Percentiles rank a stretch among this genome's conserved stretches.
phyloP scores from a whole-genome alignment of 176 grass and related monocot species.

The Oryza meridionalis region DNA sequence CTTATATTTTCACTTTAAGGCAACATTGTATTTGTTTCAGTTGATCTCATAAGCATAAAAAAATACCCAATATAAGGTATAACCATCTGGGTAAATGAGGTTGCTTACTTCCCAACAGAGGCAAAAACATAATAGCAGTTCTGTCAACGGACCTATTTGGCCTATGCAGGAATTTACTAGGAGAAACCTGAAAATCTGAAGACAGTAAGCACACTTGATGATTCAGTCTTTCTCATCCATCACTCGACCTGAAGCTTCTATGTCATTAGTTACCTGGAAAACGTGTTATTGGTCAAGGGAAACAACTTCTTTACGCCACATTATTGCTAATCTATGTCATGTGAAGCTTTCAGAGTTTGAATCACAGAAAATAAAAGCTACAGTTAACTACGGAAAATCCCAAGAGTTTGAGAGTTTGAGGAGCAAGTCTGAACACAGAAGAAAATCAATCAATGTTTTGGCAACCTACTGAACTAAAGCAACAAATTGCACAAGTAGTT shows the following conservation, averaged over 20 bases:
- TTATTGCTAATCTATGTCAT: constrained; percentile 3
- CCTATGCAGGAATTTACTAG: constrained; percentile 11
- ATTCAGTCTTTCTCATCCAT: constrained; percentile 83
- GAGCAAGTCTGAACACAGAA: constrained; percentile 11
- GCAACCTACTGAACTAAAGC: not conserved
- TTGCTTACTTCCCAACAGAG: no score
- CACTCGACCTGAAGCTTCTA: constrained; percentile 53
- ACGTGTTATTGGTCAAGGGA: constrained; percentile 69
- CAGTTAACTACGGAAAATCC: not conserved
- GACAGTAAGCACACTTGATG: constrained; percentile 26
- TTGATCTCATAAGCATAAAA: not conserved
- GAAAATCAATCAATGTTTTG: not conserved
- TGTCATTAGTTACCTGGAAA: constrained; percentile 70
- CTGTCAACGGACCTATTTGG: not conserved
- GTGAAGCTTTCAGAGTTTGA: constrained; percentile 6
- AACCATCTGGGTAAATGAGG: no score
- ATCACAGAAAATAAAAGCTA: not conserved
- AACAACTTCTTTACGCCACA: constrained; percentile 20
- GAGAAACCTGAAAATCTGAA: constrained; percentile 27
- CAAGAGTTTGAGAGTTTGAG: constrained; percentile 21
- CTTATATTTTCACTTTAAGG: not conserved
- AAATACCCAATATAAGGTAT: not conserved
- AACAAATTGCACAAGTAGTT: constrained; percentile 1
- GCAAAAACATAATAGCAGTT: constrained; percentile 25
- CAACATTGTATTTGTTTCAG: constrained; percentile 1